These are phyloP conservation scores for Penicillium soppii DNA, from an alignment of 495 filamentous ascomycete genomes.

Conservation along the genomic window DNA sequence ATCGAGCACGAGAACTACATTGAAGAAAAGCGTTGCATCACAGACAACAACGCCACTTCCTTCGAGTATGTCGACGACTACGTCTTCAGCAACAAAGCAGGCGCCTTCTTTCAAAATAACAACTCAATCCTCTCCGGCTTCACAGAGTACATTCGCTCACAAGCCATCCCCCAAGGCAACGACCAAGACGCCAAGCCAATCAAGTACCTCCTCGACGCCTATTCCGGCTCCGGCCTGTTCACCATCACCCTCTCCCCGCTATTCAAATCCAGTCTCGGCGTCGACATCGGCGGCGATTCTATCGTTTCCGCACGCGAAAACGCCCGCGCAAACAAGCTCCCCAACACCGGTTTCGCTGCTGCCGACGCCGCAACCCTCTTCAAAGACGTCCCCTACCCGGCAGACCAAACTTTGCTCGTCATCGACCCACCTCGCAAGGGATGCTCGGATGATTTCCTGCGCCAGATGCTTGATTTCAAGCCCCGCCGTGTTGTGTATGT, in stretches of 20 bases:
- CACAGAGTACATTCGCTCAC: conserved; percentile 84
- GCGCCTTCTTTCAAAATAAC: conserved; percentile 98
- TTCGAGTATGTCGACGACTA: conserved; percentile 86
- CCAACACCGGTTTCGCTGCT: conserved; percentile 72
- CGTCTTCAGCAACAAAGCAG: conserved; percentile 85
- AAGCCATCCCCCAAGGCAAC: conserved; percentile 56
- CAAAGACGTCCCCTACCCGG: conserved; percentile 63
- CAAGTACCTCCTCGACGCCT: conserved; percentile 91
- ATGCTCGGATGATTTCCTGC: conserved; percentile 80
- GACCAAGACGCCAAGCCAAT: conserved; percentile 47
- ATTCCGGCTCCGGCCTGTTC: conserved; percentile 96
- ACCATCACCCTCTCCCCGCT: conserved; percentile 86
- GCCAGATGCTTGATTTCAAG: conserved; percentile 72
- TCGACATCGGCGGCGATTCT: conserved; percentile 68
- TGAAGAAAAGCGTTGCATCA: conserved; percentile 83
- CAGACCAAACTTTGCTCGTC: conserved; percentile 82
- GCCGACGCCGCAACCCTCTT: conserved; percentile 85
- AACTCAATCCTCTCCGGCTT: conserved; percentile 94
- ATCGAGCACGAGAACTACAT: conserved; percentile 48
- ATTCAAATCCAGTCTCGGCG: conserved; percentile 68
- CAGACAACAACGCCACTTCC: conserved; percentile 73
- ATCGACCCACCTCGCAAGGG: conserved; percentile 95
- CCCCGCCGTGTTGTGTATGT: conserved; percentile 87
- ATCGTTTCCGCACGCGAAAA: conserved; percentile 76
- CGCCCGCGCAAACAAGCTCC: conserved; percentile 73